Base-by-base conservation (phyloP, 2,329 filamentous ascomycete genomes). In the Ophiostoma ulmi region DNA sequence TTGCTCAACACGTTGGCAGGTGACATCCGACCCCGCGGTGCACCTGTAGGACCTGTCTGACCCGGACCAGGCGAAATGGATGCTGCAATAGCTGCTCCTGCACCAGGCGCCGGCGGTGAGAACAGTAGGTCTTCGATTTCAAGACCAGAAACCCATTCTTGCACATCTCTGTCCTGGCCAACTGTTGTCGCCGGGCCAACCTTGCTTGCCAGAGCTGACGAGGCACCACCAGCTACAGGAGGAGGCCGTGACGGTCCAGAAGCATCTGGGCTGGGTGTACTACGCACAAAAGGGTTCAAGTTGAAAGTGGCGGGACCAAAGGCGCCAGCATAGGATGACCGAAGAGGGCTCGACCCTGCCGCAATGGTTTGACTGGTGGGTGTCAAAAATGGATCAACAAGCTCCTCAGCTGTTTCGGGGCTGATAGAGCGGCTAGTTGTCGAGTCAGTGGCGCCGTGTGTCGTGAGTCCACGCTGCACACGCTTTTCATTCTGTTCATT, bases 91-190 rank as follows among this genome's bases (percentile, higher is more conserved):
- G 68, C 64, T 1, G 70, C 73, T 1, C 26, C 71, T 7, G 69
- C 71, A 20, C 72, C 72, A 5, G 72, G 68, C 26, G 69, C 58
- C 31, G 72, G 81, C 2, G 80, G 76, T 2, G 82, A 79, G 22
- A 87, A 79, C 10, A 88, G 78, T 1, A 83, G 81, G 72, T 87
- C 85, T 0, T 84, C 82, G 2, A 82, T 84, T 72, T 87, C 85
- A 1, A 87, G 80, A 48, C 87, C 85, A 0, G 82, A 82, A 65
- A 86, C 85, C 86, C 86, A 88, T 72, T 85, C 83, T 70, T 85
- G 84, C 2, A 88, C 85, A 41, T 87, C 86, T 0, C 83, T 83
- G 74, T 88, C 83, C 67, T 80, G 73, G 72, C 44, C 75, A 2
- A 55, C n/a, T 17, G 68, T 20, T 13, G 20, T n/a, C 3, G 39